Evolutionary conservation across 2,329 filamentous ascomycete genomes (phyloP).

Genomic region (Parascedosporium putredinis): DNA sequence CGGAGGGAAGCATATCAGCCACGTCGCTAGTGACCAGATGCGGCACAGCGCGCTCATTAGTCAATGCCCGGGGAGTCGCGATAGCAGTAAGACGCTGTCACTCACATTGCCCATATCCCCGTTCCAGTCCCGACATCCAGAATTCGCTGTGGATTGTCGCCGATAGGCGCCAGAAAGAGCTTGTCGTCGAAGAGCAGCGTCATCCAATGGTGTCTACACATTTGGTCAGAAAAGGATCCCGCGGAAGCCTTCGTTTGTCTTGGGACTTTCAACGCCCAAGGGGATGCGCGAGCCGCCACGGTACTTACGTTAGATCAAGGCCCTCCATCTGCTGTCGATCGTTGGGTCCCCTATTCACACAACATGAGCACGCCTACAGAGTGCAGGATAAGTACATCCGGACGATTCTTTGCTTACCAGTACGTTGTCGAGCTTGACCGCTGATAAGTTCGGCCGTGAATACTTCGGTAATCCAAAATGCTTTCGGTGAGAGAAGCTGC

Average conservation of each 20-base stretch:
- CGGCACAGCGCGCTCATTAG: too few species aligned
- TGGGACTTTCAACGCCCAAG: too few species aligned
- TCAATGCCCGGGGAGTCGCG: too few species aligned
- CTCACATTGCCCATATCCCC: slow-evolving; percentile 43
- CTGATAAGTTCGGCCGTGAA: slow-evolving; percentile 19
- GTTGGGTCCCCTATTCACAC: slow-evolving; percentile 17
- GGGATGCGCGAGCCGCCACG: too few species aligned
- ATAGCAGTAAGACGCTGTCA: too few species aligned
- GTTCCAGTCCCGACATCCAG: slow-evolving; percentile 46
- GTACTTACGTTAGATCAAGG: slow-evolving; percentile 15
- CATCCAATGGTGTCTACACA: slow-evolving; percentile 15
- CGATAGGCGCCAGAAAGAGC: slow-evolving; percentile 17
- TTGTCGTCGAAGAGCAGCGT: slow-evolving; percentile 15
- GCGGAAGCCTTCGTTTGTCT: too few species aligned
- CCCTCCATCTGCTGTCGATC: slow-evolving; percentile 18
- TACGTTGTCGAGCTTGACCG: slow-evolving; percentile 17
- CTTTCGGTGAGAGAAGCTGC: slow-evolving; percentile 22
- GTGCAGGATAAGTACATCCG: too few species aligned
- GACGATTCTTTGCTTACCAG: too few species aligned
- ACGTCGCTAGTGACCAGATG: slow-evolving; percentile 43
- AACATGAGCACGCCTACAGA: slow-evolving; percentile 8
- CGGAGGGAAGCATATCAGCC: slow-evolving; percentile 31
- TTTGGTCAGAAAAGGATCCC: too few species aligned
- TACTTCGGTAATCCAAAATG: slow-evolving; percentile 19
- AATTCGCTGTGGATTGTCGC: slow-evolving; percentile 13